Percentiles rank a stretch among this genome's conserved stretches.
Conservation (phyloP, 148 eudicot species). For the Linanthus parryae region DNA sequence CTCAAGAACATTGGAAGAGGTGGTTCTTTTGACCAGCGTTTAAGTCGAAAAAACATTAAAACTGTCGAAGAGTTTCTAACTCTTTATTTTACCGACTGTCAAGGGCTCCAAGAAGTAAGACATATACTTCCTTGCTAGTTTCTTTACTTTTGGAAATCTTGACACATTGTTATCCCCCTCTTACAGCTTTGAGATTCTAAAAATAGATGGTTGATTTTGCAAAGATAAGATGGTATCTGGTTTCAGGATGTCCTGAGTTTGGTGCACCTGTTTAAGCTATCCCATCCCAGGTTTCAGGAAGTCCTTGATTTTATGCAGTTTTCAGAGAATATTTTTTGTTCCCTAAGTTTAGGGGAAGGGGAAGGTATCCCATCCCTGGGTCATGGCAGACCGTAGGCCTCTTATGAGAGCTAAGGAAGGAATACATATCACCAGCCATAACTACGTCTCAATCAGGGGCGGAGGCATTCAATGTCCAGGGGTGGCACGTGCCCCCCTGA, state of each 20-base stretch:
- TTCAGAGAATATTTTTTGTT: too few species aligned
- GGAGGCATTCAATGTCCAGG: too few species aligned
- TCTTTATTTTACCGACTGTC: constrained; percentile 13
- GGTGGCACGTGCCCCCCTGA: too few species aligned
- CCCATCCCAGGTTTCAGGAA: not conserved
- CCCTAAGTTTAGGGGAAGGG: too few species aligned
- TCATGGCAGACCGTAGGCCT: too few species aligned
- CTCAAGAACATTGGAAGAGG: constrained; percentile 16
- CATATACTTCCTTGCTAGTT: not conserved
- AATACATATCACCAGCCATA: too few species aligned
- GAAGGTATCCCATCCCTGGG: too few species aligned
- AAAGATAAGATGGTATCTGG: not conserved
- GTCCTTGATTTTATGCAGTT: too few species aligned
- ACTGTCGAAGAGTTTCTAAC: constrained; percentile 29
- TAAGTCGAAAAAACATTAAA: constrained; percentile 9
- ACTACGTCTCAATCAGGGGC: too few species aligned
- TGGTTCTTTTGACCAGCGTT: constrained; percentile 13
- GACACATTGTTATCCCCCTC: not conserved
- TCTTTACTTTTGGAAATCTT: not conserved
- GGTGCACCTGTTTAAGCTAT: not conserved
- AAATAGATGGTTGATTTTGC: not conserved
- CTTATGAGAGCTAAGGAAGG: too few species aligned
- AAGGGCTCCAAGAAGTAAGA: not conserved
- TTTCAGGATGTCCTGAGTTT: not conserved
- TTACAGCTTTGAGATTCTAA: not conserved